These are phyloP conservation scores for Medicago arabica DNA, from an alignment of 306 rosid species.

Conservation along the genomic window DNA sequence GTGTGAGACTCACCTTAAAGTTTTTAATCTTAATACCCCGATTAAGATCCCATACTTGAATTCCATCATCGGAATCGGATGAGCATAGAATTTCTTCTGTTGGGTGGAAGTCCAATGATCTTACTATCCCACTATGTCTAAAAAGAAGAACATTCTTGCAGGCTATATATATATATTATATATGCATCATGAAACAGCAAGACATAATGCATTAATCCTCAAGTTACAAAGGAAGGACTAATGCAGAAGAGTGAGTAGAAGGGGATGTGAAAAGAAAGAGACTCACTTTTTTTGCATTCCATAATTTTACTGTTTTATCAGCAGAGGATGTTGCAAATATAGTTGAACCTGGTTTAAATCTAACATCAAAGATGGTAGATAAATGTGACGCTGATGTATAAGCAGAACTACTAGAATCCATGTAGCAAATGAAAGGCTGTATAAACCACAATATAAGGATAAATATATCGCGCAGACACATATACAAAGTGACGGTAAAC, in stretches of 20 bases:
- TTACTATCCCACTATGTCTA: background rate
- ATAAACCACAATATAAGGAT: too few species aligned
- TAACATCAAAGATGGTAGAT: background rate
- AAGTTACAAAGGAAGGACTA: background rate
- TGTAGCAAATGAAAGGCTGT: too few species aligned
- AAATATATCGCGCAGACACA: too few species aligned
- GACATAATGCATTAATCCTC: background rate
- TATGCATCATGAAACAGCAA: background rate
- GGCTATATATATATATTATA: conserved; percentile 10
- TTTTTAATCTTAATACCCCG: too few species aligned
- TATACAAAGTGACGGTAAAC: too few species aligned
- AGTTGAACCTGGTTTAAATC: conserved; percentile 5
- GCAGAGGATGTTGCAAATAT: conserved; percentile 13
- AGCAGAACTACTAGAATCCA: too few species aligned
- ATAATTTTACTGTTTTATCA: conserved; percentile 8
- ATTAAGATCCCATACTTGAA: conserved; percentile 6
- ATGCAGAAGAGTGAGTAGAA: background rate
- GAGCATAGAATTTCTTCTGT: background rate
- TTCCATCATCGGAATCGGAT: background rate
- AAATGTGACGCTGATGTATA: background rate
- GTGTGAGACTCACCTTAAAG: background rate
- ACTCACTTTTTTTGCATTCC: conserved; percentile 6
- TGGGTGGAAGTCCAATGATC: conserved; percentile 28
- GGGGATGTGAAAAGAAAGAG: background rate
- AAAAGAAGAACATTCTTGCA: background rate